Percentiles rank a stretch among this genome's conserved stretches.
These are phyloP conservation scores for Basipetospora sp. DNA, from an alignment of 2,329 filamentous ascomycete species.

Conservation along the genomic window DNA sequence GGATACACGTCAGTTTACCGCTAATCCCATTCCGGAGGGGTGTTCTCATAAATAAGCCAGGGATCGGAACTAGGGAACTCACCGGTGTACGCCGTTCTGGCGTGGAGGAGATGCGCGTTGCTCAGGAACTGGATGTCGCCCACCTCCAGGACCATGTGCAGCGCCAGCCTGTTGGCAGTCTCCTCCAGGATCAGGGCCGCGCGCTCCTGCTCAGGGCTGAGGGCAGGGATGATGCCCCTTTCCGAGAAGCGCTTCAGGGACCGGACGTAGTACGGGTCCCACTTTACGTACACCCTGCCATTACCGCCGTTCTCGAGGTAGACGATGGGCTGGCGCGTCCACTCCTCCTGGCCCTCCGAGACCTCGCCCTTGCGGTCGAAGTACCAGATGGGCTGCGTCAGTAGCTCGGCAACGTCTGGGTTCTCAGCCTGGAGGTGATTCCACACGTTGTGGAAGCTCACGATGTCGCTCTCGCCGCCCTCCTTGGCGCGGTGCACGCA, in stretches of 20 bases:
- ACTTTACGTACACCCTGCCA: slow-evolving; percentile 49
- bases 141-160: slow-evolving; percentile 77
- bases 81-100: slow-evolving; percentile 59
- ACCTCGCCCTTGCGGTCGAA: slow-evolving; percentile 83
- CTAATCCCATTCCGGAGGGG: too few species aligned
- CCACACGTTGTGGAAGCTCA: slow-evolving; percentile 66
- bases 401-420: slow-evolving; percentile 61
- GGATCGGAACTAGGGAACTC: not conserved
- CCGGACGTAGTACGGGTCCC: slow-evolving; percentile 78
- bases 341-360: slow-evolving; percentile 58
- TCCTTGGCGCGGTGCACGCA: slow-evolving; percentile 66
- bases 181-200: slow-evolving; percentile 51
- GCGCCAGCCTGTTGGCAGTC: slow-evolving; percentile 53
- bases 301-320: slow-evolving; percentile 58
- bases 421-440: slow-evolving; percentile 62
- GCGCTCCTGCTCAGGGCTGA: slow-evolving; percentile 53
- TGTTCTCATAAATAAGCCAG: not conserved
- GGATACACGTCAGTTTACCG: too few species aligned
- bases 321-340: slow-evolving; percentile 56
- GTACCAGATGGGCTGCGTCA: slow-evolving; percentile 74
- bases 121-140: slow-evolving; percentile 78
- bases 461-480: slow-evolving; percentile 72
- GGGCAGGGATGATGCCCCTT: slow-evolving; percentile 53
- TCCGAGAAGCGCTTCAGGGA: slow-evolving; percentile 63
- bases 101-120: slow-evolving; percentile 69